A percentile compares a stretch with the other conserved stretches of the same genome.
phyloP scores from a whole-genome alignment of 1,284 basidiomycete genomes.

The Tylopilus orsonianus region DNA sequence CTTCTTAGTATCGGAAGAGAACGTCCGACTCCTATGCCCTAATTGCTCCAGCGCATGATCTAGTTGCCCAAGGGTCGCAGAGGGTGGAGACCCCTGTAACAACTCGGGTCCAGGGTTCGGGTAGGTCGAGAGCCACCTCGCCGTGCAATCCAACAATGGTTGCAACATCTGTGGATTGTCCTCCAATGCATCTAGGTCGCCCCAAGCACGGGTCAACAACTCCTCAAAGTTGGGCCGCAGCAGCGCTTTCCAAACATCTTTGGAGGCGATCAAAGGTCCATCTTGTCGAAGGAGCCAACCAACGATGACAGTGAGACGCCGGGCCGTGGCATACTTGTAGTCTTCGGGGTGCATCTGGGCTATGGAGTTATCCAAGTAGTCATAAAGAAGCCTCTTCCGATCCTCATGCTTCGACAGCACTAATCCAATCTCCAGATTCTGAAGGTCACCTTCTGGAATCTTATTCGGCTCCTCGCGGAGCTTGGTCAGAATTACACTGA shows the following conservation, averaged over 20 bases:
- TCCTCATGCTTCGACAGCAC: neutral
- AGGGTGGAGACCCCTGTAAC: neutral
- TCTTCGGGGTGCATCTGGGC: neutral
- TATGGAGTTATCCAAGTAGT: neutral
- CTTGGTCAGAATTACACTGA: neutral
- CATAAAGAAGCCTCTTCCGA: neutral
- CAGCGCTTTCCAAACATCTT: neutral
- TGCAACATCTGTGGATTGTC: constrained; percentile 1
- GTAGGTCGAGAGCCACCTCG: neutral
- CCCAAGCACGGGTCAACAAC: constrained; percentile 1
- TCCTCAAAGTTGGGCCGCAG: neutral
- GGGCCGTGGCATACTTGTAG: neutral
- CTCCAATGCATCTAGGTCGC: neutral
- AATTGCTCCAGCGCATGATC: neutral
- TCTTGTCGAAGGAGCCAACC: constrained; percentile 1
- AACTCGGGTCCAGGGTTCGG: too few relatives aligned
- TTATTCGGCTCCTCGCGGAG: neutral
- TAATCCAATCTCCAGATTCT: constrained; percentile 1
- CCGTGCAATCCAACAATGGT: neutral
- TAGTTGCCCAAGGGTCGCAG: neutral
- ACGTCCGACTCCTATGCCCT: neutral
- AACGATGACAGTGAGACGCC: neutral
- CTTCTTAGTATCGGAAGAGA: neutral
- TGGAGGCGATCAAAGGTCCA: neutral
- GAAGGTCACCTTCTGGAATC: constrained; percentile 3